Base-by-base conservation (phyloP, 2,329 filamentous ascomycete genomes). In the Neofusicoccum sp. region DNA sequence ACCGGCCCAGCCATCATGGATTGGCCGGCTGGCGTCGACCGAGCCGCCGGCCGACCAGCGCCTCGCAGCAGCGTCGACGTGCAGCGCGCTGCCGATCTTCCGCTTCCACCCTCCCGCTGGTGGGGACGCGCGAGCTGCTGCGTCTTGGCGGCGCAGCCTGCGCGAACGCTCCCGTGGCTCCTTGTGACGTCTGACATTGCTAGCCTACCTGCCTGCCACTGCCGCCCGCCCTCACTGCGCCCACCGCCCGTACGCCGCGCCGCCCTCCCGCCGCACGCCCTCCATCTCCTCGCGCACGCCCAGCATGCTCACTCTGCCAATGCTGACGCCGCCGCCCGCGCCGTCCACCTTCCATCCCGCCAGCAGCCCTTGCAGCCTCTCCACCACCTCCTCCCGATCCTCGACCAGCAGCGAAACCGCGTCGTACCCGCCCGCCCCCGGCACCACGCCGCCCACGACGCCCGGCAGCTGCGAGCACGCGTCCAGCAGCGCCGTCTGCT, bases 381-480 rank as follows among this genome's bases (percentile, higher is more conserved):
- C 72, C 62, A 89, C 79, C 1, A 91, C 91, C 54, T 83, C 84
- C 39, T 81, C 82, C 60, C 90, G 87, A 70, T 97, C 91, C 70
- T 85, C 84, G 67, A 97, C 86, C 64, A 99, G 76, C 65, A 99
- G 76, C 0, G 89, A 90, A 62, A 97, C 84, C 1, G 95, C 95
- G 80, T 99, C 95, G 72, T 91, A 97, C 0, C 95, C 95, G 8
- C 95, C 95, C 0, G 95, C 95, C 0, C 95, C 95, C 0, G 95
- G 95, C 0, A 97, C 95, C 0, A 98, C 92, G 0, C 93, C 95
- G 0, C 93, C 93, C 67, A 93, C 86, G 3, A 98, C 93, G 5
- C 94, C 95, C 0, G 89, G 84, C 1, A 97, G 79, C 3, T 78
- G 75, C 3, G 82, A 85, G 63, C 94, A 83, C 8, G 87, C 90